Evolutionary conservation across 441 rosid species (phyloP).

Genomic region (Syzygium syzygioides): DNA sequence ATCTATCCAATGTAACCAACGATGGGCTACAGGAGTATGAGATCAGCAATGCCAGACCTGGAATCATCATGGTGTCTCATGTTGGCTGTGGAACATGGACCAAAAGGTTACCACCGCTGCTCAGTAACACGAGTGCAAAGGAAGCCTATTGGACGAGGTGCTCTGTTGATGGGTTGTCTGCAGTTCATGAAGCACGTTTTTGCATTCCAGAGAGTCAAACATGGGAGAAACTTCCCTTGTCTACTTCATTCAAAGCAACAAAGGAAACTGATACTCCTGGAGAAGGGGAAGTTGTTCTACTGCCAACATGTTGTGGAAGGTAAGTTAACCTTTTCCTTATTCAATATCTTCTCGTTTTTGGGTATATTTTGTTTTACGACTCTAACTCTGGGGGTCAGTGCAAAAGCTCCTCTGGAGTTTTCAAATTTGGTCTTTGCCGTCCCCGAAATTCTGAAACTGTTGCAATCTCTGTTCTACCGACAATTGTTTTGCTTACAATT

Average conservation of each 20-base stretch:
- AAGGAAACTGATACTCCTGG: constrained; percentile 30
- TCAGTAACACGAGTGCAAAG: constrained; percentile 19
- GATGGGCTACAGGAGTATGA: constrained; percentile 11
- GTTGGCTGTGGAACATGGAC: constrained; percentile 83
- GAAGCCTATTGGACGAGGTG: constrained; percentile 58
- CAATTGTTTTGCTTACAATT: background rate
- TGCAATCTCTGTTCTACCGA: fast-evolving
- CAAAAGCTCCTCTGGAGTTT: background rate
- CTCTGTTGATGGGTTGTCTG: constrained; percentile 48
- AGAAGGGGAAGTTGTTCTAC: constrained; percentile 45
- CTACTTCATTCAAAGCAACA: constrained; percentile 38
- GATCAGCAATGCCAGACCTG: constrained; percentile 20
- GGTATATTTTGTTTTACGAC: background rate
- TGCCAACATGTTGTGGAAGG: constrained; percentile 77
- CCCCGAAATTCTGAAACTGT: background rate
- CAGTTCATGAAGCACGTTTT: constrained; percentile 50
- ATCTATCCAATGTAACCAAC: constrained; percentile 15
- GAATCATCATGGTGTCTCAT: constrained; percentile 67
- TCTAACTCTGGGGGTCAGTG: background rate
- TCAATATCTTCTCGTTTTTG: background rate
- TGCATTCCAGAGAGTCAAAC: constrained; percentile 77
- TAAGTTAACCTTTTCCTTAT: background rate
- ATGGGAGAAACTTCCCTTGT: constrained; percentile 73
- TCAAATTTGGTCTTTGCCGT: background rate
- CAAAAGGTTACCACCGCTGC: constrained; percentile 25